Evolutionary conservation across 148 eudicot species (phyloP).

Genomic region (Oxyria digyna): DNA sequence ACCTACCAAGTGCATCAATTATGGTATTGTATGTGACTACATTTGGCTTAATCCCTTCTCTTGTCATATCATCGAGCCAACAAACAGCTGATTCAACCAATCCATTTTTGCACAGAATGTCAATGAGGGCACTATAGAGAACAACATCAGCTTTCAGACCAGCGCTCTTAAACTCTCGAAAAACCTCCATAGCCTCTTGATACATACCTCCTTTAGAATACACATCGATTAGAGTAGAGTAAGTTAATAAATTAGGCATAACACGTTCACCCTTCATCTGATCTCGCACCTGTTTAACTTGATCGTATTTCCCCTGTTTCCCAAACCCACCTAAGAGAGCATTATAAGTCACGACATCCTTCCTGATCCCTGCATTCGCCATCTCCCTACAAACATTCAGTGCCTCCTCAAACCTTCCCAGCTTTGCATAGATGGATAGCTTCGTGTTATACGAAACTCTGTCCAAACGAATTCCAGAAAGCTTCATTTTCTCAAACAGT

Average conservation of each 20-base stretch:
- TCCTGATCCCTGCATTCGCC: constrained; percentile 66
- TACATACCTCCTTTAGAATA: constrained; percentile 70
- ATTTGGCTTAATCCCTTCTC: constrained; percentile 83
- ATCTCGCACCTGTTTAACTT: constrained; percentile 54
- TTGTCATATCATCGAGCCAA: constrained; percentile 86
- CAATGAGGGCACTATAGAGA: constrained; percentile 83
- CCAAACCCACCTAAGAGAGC: constrained; percentile 88
- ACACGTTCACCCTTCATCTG: constrained; percentile 60
- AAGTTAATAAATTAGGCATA: constrained; percentile 65
- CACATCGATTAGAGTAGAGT: constrained; percentile 77
- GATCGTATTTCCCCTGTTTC: constrained; percentile 77
- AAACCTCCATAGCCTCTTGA: constrained; percentile 61
- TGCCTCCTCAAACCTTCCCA: constrained; percentile 86
- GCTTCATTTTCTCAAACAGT: constrained; percentile 76
- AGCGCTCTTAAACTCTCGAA: constrained; percentile 57
- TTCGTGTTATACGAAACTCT: constrained; percentile 72
- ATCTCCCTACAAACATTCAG: constrained; percentile 60
- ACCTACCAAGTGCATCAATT: constrained; percentile 89
- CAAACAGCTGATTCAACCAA: constrained; percentile 61
- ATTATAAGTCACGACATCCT: constrained; percentile 92
- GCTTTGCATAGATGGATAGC: constrained; percentile 69
- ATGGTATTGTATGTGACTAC: constrained; percentile 96
- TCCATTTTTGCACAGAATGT: constrained; percentile 91
- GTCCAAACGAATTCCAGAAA: constrained; percentile 48
- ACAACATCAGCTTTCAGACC: constrained; percentile 94